Evolutionary conservation across 768 basidiomycete genomes (phyloP), one percentile per base, ranked within the genome.

Genomic region (Tylopilus balloui): DNA sequence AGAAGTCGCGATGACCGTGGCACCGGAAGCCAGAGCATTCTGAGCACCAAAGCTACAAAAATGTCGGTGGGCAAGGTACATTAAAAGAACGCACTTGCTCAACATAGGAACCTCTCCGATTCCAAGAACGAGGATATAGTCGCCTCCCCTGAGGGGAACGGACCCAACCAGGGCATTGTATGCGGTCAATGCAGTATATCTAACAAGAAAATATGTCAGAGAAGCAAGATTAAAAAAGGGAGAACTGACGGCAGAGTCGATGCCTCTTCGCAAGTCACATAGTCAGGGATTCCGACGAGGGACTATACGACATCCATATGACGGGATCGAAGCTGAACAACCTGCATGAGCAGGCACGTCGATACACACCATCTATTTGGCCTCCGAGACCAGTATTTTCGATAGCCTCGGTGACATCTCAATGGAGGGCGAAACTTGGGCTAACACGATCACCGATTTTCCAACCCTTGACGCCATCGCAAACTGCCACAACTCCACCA

Each of bases 1-100:
- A 1, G 83, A 85, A 0, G 84, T 86, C 23, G 74, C 73, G 54
- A 88, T 83, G 49, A 84, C 82, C 1, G 66, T 76, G 2, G 83
- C 83, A 29, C 83, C 84, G 8, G 78, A 72, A 3, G 80, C 78
- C 36, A 81, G 73, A 2, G 84, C 83, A 38, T 87, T 65, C 63
- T 85, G 80, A 3, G 78, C 66, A 3, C 71, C 83, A 55, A 79
- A 83, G 34, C 80, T 77, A 37, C 53, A 54, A 6, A 62, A 54
- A 31, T n/a, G 37, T 45, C 24, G 24, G 35, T 39, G 21, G 10
- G 24, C 15, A 11, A 32, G 15, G 0, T 4, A 35, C 7, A 23
- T 10, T 7, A n/a, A 1, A 11, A 20, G 6, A 10, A 23, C 7
- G 17, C 6, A 8, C 24, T n/a, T 5, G 60, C 71, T 36, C 49